Base-by-base conservation (phyloP, 148 eudicot genomes). In the Amaranthus hypochondriacus region DNA sequence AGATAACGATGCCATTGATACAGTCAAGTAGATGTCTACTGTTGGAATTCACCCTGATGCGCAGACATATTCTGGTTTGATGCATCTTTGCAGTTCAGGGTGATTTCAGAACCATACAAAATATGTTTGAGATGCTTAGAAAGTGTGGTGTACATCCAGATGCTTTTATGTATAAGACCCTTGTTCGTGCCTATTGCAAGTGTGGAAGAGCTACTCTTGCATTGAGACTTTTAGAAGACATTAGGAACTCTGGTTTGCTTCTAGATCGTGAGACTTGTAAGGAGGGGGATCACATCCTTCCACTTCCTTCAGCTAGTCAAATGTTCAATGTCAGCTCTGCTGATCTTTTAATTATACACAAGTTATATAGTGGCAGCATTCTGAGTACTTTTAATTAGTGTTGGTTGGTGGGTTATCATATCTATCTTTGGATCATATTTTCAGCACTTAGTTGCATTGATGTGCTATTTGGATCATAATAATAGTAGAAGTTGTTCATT, bases 71-170 rank as follows among this genome's bases (percentile, higher is more conserved):
- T 83, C 93, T 1, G 93, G 92, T 53, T 77, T 94, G 79, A 88
- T 95, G 92, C 90, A 84, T 85, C 85, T 95, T 92, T 79, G 97
- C 96, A 48, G 76, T 66, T 58, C 83, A 83, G 61, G 92, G 87
- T 46, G 89, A 90, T 75, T 86, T 88, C 66, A 86, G 81, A 83
- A 84, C 88, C 9, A 90, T 95, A 69, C 97, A 95, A 75, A 84
- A 81, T 63, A 85, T 95, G 11, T 86, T 87, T 72, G 86, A 82
- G 62, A 86, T 92, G 83, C 87, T 88, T 28, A 79, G 79, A 73
- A 90, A 90, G 80, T 79, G 93, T 76, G 85, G 84, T 47, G 52
- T 83, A 71, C 82, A 92, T 78, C 89, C 97, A 15, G 98, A 95
- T 83, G 91, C 83, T 77, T 87, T 82, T 66, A 83, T 85, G 88